Evolutionary conservation across 345 rosid species (phyloP).

Genomic region (Lepidium sativum): DNA sequence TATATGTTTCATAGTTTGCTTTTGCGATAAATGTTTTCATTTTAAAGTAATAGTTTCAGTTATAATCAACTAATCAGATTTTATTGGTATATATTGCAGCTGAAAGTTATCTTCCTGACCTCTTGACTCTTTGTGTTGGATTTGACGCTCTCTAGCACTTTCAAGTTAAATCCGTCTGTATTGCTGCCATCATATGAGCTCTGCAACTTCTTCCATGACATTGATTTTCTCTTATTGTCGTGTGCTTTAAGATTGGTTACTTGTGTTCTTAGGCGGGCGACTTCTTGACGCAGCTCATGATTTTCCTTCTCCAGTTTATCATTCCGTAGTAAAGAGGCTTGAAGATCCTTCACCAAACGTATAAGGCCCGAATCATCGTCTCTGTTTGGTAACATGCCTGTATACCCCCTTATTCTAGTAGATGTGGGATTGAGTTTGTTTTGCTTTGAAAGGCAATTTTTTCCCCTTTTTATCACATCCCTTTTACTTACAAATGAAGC

Average conservation of each 20-base stretch:
- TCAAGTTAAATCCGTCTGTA: constrained; percentile 34
- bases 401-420: not conserved
- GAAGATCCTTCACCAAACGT: constrained; percentile 55
- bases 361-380: constrained; percentile 45
- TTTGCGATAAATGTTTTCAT: not conserved
- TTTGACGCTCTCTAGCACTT: constrained; percentile 35
- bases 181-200: constrained; percentile 36
- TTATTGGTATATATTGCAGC: constrained; percentile 12
- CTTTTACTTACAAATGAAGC: constrained; percentile 17
- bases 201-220: constrained; percentile 89
- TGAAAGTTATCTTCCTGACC: constrained; percentile 25
- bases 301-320: constrained; percentile 75
- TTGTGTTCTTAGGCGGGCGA: constrained; percentile 55
- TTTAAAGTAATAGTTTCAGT: no score
- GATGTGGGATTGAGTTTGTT: constrained; percentile 1
- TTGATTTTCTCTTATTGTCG: constrained; percentile 74
- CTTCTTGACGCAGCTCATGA: constrained; percentile 61
- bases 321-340: constrained; percentile 43
- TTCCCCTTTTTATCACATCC: constrained; percentile 17
- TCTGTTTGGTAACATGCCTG: constrained; percentile 34
- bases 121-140: constrained; percentile 26
- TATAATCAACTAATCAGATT: constrained; percentile 1
- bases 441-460: not conserved
- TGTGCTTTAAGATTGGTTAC: constrained; percentile 64
- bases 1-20: not conserved